Evolutionary conservation across 2,329 filamentous ascomycete species (phyloP), one percentile per base, ranked within the genome.

Genomic region (Polytolypa hystricis): DNA sequence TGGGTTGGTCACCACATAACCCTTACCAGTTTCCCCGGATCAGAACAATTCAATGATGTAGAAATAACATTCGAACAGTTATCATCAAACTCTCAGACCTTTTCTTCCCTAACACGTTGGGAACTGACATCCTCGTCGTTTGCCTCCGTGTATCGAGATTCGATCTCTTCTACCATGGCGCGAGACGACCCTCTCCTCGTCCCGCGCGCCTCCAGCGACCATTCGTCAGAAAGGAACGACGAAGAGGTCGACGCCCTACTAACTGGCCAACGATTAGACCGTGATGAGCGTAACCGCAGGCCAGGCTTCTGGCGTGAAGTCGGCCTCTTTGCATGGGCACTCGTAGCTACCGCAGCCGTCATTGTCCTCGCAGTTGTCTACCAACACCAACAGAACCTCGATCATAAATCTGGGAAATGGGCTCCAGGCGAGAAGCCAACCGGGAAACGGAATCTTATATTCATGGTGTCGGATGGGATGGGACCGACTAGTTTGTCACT

Each of bases 391-490:
- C 27, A 51, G 45, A 39, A 54, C 54, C 33, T 39, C 53, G 44
- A 46, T 42, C 21, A 42, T 44, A 8, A 50, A 46, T 40, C 48
- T 38, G 41, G 45, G 33, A 47, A 50, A 30, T 63, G 59, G 59
- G 57, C 57, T 8, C 54, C 57, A 19, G 52, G 51, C 39, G 56
- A 56, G 14, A 66, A 64, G 43, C 66, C 69, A 38, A 61, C 51
- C 18, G 75, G 77, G 35, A 98, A 96, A 69, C 75, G 84, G 37
- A 98, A 96, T 61, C 70, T 98, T 36, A 81, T 98, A 50, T 96
- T 98, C 68, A 98, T 98, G 91, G 89, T 98, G 25, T 94, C 85
- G 1, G 91, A 98, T 58, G 91, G 91, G 53, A 98, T 98, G 91
- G 91, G 91, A 0, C 91, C 91, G 5, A 84, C 91, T 6, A 89